Percentiles rank a stretch among this genome's conserved stretches.
Evolutionary conservation across 306 rosid genomes (phyloP).

Genomic region (Prunus fruticosa): DNA sequence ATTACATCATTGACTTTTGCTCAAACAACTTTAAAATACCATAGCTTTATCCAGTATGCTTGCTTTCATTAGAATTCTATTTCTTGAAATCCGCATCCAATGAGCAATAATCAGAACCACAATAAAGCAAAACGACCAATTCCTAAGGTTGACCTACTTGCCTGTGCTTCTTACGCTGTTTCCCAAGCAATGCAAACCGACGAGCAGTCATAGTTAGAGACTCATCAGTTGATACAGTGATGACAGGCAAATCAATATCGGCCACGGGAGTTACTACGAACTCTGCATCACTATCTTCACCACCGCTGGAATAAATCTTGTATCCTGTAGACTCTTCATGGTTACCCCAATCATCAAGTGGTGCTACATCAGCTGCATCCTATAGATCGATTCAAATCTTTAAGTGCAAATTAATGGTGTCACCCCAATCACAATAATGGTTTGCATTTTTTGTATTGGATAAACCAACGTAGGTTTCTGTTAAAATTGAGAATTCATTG

Average conservation of each 20-base stretch:
- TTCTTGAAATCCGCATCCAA: background rate
- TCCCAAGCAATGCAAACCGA: slow-evolving; percentile 65
- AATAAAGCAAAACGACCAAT: background rate
- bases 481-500: background rate
- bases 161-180: slow-evolving; percentile 58
- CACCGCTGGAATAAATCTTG: slow-evolving; percentile 61
- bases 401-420: background rate
- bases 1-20: background rate
- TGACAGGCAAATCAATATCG: slow-evolving; percentile 75
- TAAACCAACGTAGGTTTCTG: background rate
- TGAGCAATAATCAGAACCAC: background rate
- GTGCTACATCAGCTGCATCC: slow-evolving; percentile 60
- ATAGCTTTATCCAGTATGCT: background rate
- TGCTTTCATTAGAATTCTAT: background rate
- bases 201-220: slow-evolving; percentile 63
- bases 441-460: background rate
- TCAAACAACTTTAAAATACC: too few relatives aligned
- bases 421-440: background rate
- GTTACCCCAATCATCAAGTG: slow-evolving; percentile 53
- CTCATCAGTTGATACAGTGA: slow-evolving; percentile 48
- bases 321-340: slow-evolving; percentile 38
- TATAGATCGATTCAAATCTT: slow-evolving; percentile 19
- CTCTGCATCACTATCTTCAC: slow-evolving; percentile 72
- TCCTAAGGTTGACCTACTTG: slow-evolving; percentile 36
- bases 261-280: slow-evolving; percentile 43